Evolutionary conservation across 495 filamentous ascomycete species (phyloP).

Genomic region (Viridothelium virens): DNA sequence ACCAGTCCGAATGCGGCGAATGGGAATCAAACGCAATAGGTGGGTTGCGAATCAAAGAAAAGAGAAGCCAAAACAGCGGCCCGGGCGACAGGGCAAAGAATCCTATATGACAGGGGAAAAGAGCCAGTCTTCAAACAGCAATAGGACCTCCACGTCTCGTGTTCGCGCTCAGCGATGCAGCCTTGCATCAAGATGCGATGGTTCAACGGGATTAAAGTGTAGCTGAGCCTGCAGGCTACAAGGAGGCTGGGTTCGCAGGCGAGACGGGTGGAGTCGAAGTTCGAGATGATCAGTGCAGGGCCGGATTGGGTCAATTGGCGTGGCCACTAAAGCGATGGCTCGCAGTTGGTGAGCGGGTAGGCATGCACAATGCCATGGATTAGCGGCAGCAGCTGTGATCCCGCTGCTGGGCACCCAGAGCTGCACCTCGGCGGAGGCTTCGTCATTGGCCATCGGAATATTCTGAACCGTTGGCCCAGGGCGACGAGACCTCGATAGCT

Average conservation of each 20-base stretch:
- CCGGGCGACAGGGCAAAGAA: background rate
- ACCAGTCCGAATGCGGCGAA: slow-evolving; percentile 3
- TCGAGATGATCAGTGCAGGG: background rate
- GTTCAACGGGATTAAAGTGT: background rate
- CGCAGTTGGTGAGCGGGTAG: slow-evolving; percentile 7
- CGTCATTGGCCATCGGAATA: too few species aligned
- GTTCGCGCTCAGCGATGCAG: background rate
- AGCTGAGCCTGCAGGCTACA: background rate
- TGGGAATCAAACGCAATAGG: background rate
- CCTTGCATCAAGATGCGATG: background rate
- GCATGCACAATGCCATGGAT: background rate
- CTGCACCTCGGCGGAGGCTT: too few species aligned
- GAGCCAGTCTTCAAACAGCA: background rate
- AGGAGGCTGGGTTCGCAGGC: background rate
- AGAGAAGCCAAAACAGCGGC: background rate
- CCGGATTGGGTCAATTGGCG: background rate
- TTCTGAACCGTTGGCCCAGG: too few species aligned
- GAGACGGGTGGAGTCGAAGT: background rate
- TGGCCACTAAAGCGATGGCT: background rate
- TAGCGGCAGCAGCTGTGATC: background rate
- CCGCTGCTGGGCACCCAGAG: too few species aligned
- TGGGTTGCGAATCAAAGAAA: background rate
- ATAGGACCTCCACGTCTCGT: background rate
- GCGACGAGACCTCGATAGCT: too few species aligned
- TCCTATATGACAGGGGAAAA: background rate